Evolutionary conservation across 306 rosid species (phyloP).

Genomic region (Neltuma alba): DNA sequence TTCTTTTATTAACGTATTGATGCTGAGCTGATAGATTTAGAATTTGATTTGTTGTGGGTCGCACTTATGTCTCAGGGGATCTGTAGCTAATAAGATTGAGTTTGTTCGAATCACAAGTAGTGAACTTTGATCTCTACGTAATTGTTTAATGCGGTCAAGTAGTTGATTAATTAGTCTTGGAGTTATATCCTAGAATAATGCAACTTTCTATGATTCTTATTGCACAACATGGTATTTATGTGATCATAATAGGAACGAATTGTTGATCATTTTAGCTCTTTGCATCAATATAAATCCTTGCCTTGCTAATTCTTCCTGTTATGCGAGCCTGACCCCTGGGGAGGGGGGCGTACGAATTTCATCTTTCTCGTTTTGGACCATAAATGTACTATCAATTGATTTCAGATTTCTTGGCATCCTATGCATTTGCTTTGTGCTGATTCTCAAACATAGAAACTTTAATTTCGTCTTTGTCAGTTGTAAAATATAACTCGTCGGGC

Average conservation of each 20-base stretch:
- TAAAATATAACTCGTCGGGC: not conserved
- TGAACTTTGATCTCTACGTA: not conserved
- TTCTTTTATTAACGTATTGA: not conserved
- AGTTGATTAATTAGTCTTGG: not conserved
- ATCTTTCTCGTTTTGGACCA: not conserved
- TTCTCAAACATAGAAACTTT: not conserved
- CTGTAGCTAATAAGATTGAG: not conserved
- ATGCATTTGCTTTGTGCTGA: not conserved
- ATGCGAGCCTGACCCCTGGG: not conserved
- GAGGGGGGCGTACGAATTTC: not conserved
- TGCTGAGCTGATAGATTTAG: not conserved
- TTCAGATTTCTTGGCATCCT: not conserved
- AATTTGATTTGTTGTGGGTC: not conserved
- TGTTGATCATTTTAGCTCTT: not conserved
- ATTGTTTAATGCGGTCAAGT: not conserved
- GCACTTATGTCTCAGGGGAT: constrained; percentile 1
- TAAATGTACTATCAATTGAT: not conserved
- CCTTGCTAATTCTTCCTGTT: not conserved
- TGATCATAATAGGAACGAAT: not conserved
- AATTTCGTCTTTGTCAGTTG: not conserved
- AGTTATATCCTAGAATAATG: not conserved
- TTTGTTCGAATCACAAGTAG: not conserved
- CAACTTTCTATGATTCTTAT: not conserved
- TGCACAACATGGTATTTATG: not conserved
- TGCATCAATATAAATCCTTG: not conserved